Conservation (phyloP, 805 yeast species). For the Peterozyma toletana region DNA sequence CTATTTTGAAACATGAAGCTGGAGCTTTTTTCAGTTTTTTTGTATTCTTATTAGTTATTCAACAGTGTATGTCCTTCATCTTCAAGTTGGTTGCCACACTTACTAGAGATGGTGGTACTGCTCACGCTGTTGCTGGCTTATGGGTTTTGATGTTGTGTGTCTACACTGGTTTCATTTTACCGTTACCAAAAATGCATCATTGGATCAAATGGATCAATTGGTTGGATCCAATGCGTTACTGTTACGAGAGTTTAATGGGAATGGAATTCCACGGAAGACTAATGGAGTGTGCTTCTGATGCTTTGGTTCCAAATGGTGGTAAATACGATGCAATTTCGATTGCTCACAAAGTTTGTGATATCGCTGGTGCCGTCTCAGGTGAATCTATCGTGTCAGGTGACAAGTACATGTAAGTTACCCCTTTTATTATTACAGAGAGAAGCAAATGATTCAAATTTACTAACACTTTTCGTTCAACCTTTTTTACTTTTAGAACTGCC, state of each 20-base stretch:
- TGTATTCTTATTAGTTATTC: conserved; percentile 34
- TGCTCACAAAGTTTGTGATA: conserved; percentile 21
- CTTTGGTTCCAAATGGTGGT: conserved; percentile 38
- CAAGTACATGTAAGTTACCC: too few species aligned
- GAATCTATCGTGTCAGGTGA: conserved; percentile 48
- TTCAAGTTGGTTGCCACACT: conserved; percentile 48
- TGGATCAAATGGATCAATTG: conserved; percentile 56
- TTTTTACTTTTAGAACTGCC: too few species aligned
- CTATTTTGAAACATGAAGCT: conserved; percentile 40
- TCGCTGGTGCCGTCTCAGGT: conserved; percentile 57
- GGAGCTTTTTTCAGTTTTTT: conserved; percentile 47
- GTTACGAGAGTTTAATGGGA: conserved; percentile 46
- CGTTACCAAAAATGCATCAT: conserved; percentile 41
- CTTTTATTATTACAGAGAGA: too few species aligned
- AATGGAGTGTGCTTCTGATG: conserved; percentile 37
- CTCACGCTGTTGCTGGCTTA: conserved; percentile 48
- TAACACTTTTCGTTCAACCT: too few species aligned
- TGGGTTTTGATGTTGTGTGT: conserved; percentile 50
- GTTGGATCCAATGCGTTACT: conserved; percentile 39
- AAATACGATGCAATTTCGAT: conserved; percentile 17
- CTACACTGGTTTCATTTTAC: conserved; percentile 45
- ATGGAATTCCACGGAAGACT: conserved; percentile 49
- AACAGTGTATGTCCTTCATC: conserved; percentile 45
- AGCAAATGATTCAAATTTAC: too few species aligned
- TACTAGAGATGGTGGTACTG: conserved; percentile 45